phyloP scores from a whole-genome alignment of 2,329 filamentous ascomycete species.

The Penicillium griseofulvum region DNA sequence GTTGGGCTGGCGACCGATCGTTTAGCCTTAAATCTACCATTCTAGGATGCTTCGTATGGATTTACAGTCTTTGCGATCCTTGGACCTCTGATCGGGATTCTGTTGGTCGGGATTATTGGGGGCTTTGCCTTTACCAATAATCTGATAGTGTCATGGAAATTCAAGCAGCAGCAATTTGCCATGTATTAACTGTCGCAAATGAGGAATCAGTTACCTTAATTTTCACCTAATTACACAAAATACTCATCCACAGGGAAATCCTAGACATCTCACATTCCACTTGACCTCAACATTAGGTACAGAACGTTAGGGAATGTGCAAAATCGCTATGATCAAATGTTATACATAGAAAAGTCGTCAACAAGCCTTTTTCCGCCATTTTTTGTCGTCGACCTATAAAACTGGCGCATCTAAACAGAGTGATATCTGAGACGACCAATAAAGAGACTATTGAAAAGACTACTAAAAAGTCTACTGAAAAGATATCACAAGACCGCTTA shows the following conservation, averaged over 20 bases:
- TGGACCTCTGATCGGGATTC: constrained; percentile 31
- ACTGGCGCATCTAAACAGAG: too few relatives aligned
- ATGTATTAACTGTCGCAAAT: background rate
- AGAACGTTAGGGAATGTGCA: too few relatives aligned
- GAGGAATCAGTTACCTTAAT: background rate
- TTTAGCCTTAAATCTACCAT: constrained; percentile 32
- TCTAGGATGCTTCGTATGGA: constrained; percentile 47
- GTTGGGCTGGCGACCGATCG: constrained; percentile 28
- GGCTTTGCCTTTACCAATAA: background rate
- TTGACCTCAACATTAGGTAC: too few relatives aligned
- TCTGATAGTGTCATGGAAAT: background rate
- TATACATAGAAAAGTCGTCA: too few relatives aligned
- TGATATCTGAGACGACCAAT: too few relatives aligned
- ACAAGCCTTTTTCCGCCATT: too few relatives aligned
- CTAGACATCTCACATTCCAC: too few relatives aligned
- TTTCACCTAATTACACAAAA: background rate
- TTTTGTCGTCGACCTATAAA: too few relatives aligned
- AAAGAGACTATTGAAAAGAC: too few relatives aligned
- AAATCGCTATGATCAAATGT: too few relatives aligned
- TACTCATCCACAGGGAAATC: background rate
- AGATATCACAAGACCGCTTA: too few relatives aligned
- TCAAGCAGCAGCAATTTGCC: background rate
- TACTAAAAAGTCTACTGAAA: too few relatives aligned
- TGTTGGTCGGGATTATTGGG: background rate
- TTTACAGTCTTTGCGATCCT: constrained; percentile 52